Evolutionary conservation across 805 yeast species (phyloP), one percentile per base, ranked within the genome.

Genomic region (Candida cerambycidarum): DNA sequence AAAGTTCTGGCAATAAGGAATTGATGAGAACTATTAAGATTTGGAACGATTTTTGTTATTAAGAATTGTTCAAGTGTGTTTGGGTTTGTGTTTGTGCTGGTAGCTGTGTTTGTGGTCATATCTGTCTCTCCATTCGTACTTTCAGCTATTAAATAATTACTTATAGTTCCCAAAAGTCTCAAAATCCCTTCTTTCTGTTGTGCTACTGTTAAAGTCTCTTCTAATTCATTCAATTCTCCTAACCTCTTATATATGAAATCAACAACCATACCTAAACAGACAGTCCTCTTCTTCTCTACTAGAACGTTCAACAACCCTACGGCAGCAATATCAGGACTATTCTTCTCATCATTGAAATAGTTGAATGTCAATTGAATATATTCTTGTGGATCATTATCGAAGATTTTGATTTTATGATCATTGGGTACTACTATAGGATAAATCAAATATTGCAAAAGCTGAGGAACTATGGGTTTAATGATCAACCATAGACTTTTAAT

Each of bases 301-400:
- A 89, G 61, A 1, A 89, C 82, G 21, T 78, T 77, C 47, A 93
- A 65, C 44, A 93, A 74, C 8, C 82, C 78, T 41, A 85, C 69
- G 1, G 96, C 92, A 1, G 96, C 95, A 35, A 79, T 69, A 58
- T 89, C 95, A 5, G 95, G 86, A 46, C 63, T 70, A 30, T 67
- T 55, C 31, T 73, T 80, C 41, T 85, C 93, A 52, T 83, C 61
- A 24, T 39, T 39, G 25, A 46, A 41, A 12, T 32, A 19, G 49
- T 68, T 72, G 54, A 89, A 73, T 41, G 77, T 77, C 40, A 82
- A 71, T 60, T 88, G 86, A 42, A 92, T 80, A 59, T 88, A 93
- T 58, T 89, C 97, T 43, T 80, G 84, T 3, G 97, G 97, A 54
- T 90, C 97, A 47, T 76, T 80, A 48, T 89, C 95, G 65, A 86